Evolutionary conservation across 2,329 filamentous ascomycete genomes (phyloP).

Genomic region (Fusarium sp.): DNA sequence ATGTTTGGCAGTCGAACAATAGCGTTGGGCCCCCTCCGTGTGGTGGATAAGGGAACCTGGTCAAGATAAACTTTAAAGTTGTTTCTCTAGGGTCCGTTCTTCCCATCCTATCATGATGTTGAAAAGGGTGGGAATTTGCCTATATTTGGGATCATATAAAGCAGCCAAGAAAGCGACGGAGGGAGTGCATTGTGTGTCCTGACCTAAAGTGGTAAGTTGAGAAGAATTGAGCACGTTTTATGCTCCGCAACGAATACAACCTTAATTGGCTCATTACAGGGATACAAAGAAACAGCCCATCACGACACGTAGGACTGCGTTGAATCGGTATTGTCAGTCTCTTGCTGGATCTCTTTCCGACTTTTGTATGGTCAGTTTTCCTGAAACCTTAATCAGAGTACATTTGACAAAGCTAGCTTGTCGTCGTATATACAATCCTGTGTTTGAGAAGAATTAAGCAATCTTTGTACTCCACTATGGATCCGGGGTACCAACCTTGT

Average conservation of each 20-base stretch:
- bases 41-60: too few species aligned
- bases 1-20: neutral
- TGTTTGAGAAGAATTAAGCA: neutral
- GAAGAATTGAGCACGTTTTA: constrained; percentile 1
- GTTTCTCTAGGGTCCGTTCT: accelerated
- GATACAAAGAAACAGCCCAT: too few species aligned
- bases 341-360: too few species aligned
- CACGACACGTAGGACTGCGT: too few species aligned
- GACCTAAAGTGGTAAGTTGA: neutral
- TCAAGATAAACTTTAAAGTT: too few species aligned
- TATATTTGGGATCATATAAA: neutral
- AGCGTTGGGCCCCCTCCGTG: neutral
- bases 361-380: too few species aligned
- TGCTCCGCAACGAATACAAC: neutral
- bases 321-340: too few species aligned
- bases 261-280: neutral
- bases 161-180: neutral
- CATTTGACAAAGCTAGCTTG: neutral
- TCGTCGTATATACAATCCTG: neutral
- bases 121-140: accelerated
- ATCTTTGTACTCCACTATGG: neutral
- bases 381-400: neutral
- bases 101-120: neutral
- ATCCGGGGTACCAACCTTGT: neutral
- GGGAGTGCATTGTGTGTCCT: too few species aligned